A percentile compares a stretch with the other conserved stretches of the same genome.
Conservation (phyloP, 1,284 basidiomycete genomes). For the Sphagnurus paluster region DNA sequence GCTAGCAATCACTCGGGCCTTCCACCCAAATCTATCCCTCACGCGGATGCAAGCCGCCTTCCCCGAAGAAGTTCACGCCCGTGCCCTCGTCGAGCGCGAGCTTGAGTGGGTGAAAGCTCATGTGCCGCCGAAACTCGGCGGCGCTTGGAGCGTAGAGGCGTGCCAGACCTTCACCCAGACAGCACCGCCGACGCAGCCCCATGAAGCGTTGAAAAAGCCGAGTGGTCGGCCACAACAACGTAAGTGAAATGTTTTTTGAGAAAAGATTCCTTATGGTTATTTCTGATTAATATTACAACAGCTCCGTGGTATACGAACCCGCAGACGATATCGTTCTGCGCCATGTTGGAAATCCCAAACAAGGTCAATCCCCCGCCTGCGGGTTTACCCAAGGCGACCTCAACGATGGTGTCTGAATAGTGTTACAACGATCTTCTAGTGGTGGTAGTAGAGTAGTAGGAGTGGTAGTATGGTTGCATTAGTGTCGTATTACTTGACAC, state of each 20-base stretch:
- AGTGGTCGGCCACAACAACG: conserved; percentile 42
- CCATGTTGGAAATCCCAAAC: conserved; percentile 79
- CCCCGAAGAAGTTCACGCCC: conserved; percentile 58
- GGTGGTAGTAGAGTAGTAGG: too few species aligned
- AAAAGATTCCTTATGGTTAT: background rate
- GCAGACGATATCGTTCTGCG: conserved; percentile 87
- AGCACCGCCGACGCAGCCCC: conserved; percentile 57
- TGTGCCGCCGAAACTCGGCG: conserved; percentile 37
- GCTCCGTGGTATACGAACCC: conserved; percentile 85
- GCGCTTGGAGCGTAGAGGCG: conserved; percentile 44
- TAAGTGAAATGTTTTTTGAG: conserved; percentile 32
- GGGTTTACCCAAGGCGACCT: background rate
- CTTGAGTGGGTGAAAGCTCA: conserved; percentile 67
- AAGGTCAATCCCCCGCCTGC: conserved; percentile 57
- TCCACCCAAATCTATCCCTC: conserved; percentile 77
- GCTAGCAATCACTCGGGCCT: conserved; percentile 90
- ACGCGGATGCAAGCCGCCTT: conserved; percentile 51
- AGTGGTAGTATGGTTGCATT: too few species aligned
- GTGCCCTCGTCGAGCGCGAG: conserved; percentile 61
- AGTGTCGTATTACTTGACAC: too few species aligned
- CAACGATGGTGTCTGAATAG: too few species aligned
- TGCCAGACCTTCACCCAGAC: conserved; percentile 77
- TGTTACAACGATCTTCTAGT: too few species aligned
- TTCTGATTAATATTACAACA: conserved; percentile 29
- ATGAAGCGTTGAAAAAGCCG: conserved; percentile 36